Base-by-base conservation (phyloP, 179 eudicot species). In the Patellifolia procumbens region DNA sequence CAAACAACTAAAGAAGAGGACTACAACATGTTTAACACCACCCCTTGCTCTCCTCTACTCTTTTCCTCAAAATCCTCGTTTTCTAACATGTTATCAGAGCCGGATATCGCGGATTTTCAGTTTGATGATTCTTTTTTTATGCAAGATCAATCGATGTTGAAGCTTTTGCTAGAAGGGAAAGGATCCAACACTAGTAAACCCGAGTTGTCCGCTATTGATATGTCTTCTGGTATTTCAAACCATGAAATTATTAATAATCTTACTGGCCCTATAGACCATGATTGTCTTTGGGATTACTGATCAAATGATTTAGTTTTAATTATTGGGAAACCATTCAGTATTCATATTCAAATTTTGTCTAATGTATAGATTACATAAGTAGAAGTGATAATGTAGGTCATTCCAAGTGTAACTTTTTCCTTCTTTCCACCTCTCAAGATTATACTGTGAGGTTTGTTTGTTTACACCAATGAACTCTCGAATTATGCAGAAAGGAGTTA, bases 241-340 rank as follows among this genome's bases (percentile, higher is more conserved):
- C 61, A 71, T 52, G 74, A 34, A 2, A 53, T 32, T 11, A 20
- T 71, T 20, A n/a, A n/a, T 35, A 48, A 49, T 45, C 24, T 9
- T 28, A 26, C 5, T 49, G 45, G 29, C 26, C 74, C 59, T 29
- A 17, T 8, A 32, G 61, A 52, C 31, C 74, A 45, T 45, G 78
- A 76, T 55, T 72, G 81, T 5, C 19, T 46, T 26, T 80, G 76
- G 72, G n/a, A 68, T 28, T 68, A 48, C 46, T 68, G 39, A 68
- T 28, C 24, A 8, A 13, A 9, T 16, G 13, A 22, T 22, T 22
- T 55, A 29, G 28, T 13, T 7, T 7, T n/a, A 22, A n/a, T 22
- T n/a, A n/a, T 55, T 28, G 60, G 13, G 3, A 24, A 55, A 19
- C 7, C 5, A 1, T 22, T 55, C 12, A 24, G 10, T 51, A 51